A percentile compares a stretch with the other conserved stretches of the same genome.
Conservation (phyloP, 352 stramenopile species). For the Globisporangium cederbergense region DNA sequence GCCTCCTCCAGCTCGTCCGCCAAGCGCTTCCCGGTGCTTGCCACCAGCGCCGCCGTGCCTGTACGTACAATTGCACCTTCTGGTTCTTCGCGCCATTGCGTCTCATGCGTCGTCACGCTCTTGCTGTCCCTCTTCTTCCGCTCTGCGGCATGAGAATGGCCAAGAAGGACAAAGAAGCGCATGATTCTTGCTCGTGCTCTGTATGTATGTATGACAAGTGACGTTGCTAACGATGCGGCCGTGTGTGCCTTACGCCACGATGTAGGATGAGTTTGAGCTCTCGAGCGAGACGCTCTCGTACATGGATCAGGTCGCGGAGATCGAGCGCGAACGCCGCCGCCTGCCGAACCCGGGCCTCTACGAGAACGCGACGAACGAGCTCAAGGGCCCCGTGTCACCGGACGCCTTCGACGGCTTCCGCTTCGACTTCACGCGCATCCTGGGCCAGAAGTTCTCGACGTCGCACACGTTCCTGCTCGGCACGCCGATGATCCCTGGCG, state of each 20-base stretch:
- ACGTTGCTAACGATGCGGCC: background rate
- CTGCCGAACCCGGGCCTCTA: constrained; percentile 82
- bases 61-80: constrained; percentile 28
- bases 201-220: background rate
- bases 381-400: constrained; percentile 74
- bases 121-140: background rate
- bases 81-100: background rate
- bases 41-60: constrained; percentile 48
- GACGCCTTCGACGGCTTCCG: constrained; percentile 86
- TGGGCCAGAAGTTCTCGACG: constrained; percentile 78
- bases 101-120: too few species aligned
- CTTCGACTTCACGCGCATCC: constrained; percentile 84
- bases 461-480: constrained; percentile 82
- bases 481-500: constrained; percentile 79
- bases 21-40: constrained; percentile 58
- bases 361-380: constrained; percentile 82
- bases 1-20: constrained; percentile 29
- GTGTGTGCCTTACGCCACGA: background rate
- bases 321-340: constrained; percentile 67
- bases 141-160: background rate
- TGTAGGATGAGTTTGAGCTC: constrained; percentile 15
- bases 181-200: background rate
- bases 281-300: constrained; percentile 63
- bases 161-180: constrained; percentile 2
- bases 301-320: constrained; percentile 80